A percentile compares a stretch with the other conserved stretches of the same genome.
Evolutionary conservation across 768 basidiomycete species (phyloP).

Genomic region (Coprinopsis cinerea): DNA sequence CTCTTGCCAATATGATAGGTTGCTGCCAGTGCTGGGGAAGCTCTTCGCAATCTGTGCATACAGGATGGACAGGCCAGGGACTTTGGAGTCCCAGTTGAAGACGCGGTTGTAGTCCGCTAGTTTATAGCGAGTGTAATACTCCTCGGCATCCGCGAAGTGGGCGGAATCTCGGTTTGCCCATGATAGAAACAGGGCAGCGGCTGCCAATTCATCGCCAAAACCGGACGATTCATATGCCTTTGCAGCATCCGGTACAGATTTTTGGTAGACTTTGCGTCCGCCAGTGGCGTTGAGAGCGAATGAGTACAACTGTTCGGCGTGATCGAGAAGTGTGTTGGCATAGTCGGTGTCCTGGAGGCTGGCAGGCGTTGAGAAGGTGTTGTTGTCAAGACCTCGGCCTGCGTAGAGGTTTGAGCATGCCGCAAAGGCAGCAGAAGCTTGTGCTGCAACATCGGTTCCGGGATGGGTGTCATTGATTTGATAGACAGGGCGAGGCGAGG

Average conservation of each 20-base stretch:
- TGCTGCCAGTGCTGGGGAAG: conserved; percentile 46
- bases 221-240: conserved; percentile 66
- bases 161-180: conserved; percentile 59
- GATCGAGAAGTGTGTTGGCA: conserved; percentile 58
- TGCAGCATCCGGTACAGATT: conserved; percentile 58
- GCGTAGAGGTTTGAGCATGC: conserved; percentile 81
- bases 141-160: conserved; percentile 57
- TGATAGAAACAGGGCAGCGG: conserved; percentile 74
- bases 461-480: conserved; percentile 75
- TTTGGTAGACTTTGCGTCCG: conserved; percentile 59
- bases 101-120: conserved; percentile 49
- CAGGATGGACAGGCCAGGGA: conserved; percentile 68
- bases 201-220: conserved; percentile 67
- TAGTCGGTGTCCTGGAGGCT: conserved; percentile 71
- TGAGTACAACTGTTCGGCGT: conserved; percentile 68
- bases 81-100: conserved; percentile 89
- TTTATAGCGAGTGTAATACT: conserved; percentile 51
- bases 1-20: conserved; percentile 59
- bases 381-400: conserved; percentile 45
- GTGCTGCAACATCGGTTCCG: conserved; percentile 87
- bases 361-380: conserved; percentile 50
- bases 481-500: conserved; percentile 66
- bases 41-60: conserved; percentile 68
- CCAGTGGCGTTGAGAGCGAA: conserved; percentile 68
- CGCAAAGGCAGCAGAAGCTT: conserved; percentile 81